Evolutionary conservation across 805 yeast species (phyloP).

Genomic region (Hanseniaspora mollemarum): DNA sequence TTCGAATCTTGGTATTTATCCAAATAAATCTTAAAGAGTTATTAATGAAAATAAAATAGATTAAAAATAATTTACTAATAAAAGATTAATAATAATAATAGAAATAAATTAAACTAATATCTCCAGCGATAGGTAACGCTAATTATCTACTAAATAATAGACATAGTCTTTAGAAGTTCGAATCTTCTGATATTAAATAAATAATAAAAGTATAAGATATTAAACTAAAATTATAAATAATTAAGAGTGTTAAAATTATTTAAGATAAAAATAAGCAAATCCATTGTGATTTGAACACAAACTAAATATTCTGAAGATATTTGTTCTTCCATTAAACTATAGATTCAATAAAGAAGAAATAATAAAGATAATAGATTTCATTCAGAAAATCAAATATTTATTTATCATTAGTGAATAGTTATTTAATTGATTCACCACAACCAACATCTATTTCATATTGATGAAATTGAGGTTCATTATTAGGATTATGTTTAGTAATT

Average conservation of each 20-base stretch:
- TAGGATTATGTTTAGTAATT: conserved; percentile 15
- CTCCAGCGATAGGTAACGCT: conserved; percentile 1
- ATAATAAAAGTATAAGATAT: background rate
- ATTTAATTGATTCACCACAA: conserved; percentile 13
- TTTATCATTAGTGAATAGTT: conserved; percentile 15
- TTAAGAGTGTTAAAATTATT: too few relatives aligned
- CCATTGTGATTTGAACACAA: conserved; percentile 1
- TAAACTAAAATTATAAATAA: too few relatives aligned
- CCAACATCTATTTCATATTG: conserved; percentile 5
- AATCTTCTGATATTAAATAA: background rate
- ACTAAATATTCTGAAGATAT: conserved; percentile 1
- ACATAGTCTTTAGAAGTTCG: background rate
- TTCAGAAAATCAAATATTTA: conserved; percentile 15
- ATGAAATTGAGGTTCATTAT: conserved; percentile 12
- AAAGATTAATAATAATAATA: too few relatives aligned
- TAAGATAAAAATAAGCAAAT: background rate
- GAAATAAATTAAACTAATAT: background rate
- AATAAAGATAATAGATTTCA: conserved; percentile 2
- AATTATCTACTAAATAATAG: conserved; percentile 1
- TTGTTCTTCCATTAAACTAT: conserved; percentile 1
- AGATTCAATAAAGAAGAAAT: background rate
- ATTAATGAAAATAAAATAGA: too few relatives aligned
- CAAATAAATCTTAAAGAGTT: background rate
- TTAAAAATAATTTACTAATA: background rate
- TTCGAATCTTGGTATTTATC: background rate